phyloP scores from a whole-genome alignment of 371 early-diverging fungal genomes.

The Lichtheimia corymbifera region DNA sequence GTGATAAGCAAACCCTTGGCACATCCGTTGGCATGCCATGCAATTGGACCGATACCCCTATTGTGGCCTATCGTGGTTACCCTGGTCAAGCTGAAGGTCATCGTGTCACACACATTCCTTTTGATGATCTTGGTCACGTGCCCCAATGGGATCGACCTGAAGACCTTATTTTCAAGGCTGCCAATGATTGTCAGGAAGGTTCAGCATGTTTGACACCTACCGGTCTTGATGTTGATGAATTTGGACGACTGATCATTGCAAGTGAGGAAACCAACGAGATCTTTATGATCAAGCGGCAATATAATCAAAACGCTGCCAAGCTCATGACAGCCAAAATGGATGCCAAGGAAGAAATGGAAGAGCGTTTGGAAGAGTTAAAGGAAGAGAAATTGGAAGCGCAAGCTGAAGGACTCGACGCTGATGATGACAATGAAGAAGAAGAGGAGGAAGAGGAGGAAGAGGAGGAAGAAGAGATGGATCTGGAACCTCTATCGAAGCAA shows the following conservation, averaged over 20 bases:
- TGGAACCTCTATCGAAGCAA: too few relatives aligned
- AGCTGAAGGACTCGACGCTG: too few relatives aligned
- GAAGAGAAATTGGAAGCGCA: neutral
- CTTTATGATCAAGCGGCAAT: constrained; percentile 34
- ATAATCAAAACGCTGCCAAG: constrained; percentile 30
- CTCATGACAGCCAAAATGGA: constrained; percentile 30
- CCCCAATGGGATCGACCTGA: constrained; percentile 41
- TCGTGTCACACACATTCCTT: constrained; percentile 37
- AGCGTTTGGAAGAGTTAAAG: neutral
- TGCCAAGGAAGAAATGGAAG: neutral
- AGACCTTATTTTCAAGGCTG: constrained; percentile 34
- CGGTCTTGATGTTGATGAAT: constrained; percentile 36
- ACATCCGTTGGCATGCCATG: constrained; percentile 53
- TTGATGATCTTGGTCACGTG: constrained; percentile 45
- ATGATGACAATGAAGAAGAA: too few relatives aligned
- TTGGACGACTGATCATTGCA: constrained; percentile 38
- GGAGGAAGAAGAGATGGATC: too few relatives aligned
- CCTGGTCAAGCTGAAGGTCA: constrained; percentile 29
- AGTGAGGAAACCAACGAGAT: constrained; percentile 48
- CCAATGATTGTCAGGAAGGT: constrained; percentile 19
- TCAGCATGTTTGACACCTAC: constrained; percentile 30
- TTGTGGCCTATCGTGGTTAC: constrained; percentile 37
- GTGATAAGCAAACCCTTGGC: constrained; percentile 27
- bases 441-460: too few relatives aligned
- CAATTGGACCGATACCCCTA: constrained; percentile 50